Base-by-base conservation (phyloP, 1,284 basidiomycete genomes). In the Coniferiporia sulphurascens region DNA sequence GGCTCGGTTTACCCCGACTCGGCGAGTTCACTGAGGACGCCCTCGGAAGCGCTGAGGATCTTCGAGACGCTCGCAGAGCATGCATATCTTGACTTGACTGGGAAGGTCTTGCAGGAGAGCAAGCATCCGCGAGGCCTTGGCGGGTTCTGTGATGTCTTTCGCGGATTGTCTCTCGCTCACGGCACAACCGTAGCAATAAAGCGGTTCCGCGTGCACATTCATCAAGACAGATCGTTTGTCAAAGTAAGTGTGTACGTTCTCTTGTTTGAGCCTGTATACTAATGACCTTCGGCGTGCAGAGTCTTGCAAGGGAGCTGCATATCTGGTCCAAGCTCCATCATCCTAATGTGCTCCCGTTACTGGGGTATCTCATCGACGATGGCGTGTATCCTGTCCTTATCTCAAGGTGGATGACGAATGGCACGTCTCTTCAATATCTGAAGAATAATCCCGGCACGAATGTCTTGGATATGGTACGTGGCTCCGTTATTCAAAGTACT, bases 321-420 rank as follows among this genome's bases (percentile, higher is more conserved):
- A 56, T 56, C n/a, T 56, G 55, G 55, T 48, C 55, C 15, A 35
- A 41, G 34, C 35, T 56, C 8, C 32, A 48, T 35, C 55, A 56
- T 17, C 45, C 35, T 9, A 56, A 56, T 48, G 55, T 56, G 10
- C 55, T 56, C 1, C 55, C 45, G 17, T 41, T 56, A 12, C 55
- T 48, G 13, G 55, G 55, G 32, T 56, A 49, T 43, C 34, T 32
- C 21, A 36, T 21, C 7, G 55, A 56, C 13, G 35, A 56, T 56
- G 34, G 45, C 21, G 27, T 32, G 19, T 48, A 43, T 35, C 55
- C 55, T 4, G 44, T 46, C 15, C 48, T 56, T 19, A 50, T 56
- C n/a, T 56, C 55, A n/a, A 27, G 46, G 15, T 56, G 55, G 55
- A 56, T 56, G 55, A 6, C 44, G 3, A 56, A 56, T 22, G 55